phyloP scores from a whole-genome alignment of 805 yeast genomes.

The Candida chilensis region DNA sequence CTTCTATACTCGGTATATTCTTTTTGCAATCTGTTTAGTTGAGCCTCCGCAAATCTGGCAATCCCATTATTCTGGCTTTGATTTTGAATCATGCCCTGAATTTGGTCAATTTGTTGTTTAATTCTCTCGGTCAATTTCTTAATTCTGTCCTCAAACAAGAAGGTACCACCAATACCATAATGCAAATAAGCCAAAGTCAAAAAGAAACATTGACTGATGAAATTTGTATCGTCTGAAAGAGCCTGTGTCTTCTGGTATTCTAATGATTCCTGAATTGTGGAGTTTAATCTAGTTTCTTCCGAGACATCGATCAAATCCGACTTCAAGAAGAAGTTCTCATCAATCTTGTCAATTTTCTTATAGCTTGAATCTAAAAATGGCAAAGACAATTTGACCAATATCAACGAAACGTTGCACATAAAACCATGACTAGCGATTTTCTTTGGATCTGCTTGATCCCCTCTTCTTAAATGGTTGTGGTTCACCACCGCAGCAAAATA shows the following conservation, averaged over 20 bases:
- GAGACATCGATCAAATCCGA: constrained; percentile 47
- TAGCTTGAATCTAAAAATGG: constrained; percentile 73
- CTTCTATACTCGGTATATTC: constrained; percentile 23
- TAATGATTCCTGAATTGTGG: constrained; percentile 64
- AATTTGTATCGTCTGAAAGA: constrained; percentile 56
- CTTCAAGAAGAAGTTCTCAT: constrained; percentile 55
- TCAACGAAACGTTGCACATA: constrained; percentile 64
- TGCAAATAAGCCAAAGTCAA: constrained; percentile 71
- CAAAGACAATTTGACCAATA: constrained; percentile 63
- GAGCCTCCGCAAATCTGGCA: constrained; percentile 19
- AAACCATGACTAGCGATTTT: constrained; percentile 72
- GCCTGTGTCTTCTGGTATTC: too few species aligned
- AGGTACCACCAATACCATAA: constrained; percentile 82
- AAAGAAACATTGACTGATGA: constrained; percentile 87
- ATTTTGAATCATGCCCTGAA: constrained; percentile 23
- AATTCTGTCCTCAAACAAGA: constrained; percentile 46
- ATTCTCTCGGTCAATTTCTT: constrained; percentile 37
- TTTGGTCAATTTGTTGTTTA: constrained; percentile 37
- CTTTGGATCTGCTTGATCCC: constrained; percentile 66
- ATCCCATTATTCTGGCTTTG: constrained; percentile 14
- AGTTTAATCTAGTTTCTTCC: constrained; percentile 78
- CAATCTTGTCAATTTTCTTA: constrained; percentile 69
- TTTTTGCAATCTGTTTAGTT: constrained; percentile 38
- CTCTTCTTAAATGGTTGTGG: constrained; percentile 78
- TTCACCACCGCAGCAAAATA: constrained; percentile 74